Base-by-base conservation (phyloP, 2,329 filamentous ascomycete genomes). In the Beauveria sp. region DNA sequence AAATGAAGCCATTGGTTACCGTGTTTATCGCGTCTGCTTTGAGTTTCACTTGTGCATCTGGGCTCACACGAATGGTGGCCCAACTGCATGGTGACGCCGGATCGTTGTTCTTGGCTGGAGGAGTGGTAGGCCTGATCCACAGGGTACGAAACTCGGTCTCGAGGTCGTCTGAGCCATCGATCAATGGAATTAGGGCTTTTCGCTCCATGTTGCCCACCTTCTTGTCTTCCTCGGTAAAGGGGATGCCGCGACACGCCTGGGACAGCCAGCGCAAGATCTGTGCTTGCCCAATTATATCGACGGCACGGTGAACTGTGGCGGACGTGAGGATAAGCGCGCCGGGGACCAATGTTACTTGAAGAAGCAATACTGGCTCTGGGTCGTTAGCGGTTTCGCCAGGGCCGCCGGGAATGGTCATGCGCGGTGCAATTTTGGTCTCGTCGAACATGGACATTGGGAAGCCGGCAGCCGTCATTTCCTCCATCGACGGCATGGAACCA, bases 241-340 rank as follows among this genome's bases (percentile, higher is more conserved):
- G 18, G 5, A 51, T 20, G 70, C 70, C 67, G 1, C 66, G 68
- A 59, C 80, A 83, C 0, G 79, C 80, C 60, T 82, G 81, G 0
- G 76, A 73, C 6, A 85, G 69, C 2, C 81, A 73, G 3, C 68
- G 62, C 18, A 83, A 79, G 18, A 82, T 63, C 24, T 76, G 72
- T 3, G 70, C 78, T 63, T 80, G 76, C 2, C 80, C 82, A 1
- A 72, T 73, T 70, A 80, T 78, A 59, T 85, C 83, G 74, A 82
- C 79, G 0, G 71, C 68, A 6, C 74, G 73, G 64, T 85, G 83
- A 26, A 81, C 75, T 8, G 71, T 75, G 30, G 73, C 73, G 26
- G 83, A 70, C 3, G 77, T 80, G 9, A 85, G 71, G 1, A 85
- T 63, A 0, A 85, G 64, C 0, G 81, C 82, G 3, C 76, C 79